phyloP scores from a whole-genome alignment of 1,284 basidiomycete genomes.

The Pascua sp. region DNA sequence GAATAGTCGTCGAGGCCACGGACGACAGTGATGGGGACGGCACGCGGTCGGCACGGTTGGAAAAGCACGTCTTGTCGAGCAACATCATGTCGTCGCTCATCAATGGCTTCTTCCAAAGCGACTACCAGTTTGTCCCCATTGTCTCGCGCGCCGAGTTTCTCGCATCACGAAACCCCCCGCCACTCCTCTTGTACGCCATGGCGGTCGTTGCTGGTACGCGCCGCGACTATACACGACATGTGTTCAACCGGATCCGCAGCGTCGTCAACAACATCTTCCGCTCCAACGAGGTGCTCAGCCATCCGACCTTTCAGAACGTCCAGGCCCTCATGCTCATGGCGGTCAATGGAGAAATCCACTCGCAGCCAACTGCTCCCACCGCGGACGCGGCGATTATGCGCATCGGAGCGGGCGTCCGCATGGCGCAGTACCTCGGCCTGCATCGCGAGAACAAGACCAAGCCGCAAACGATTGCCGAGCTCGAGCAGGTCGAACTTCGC shows the following conservation, averaged over 20 bases:
- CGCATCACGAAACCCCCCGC: slow-evolving; percentile 50
- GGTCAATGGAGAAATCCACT: slow-evolving; percentile 51
- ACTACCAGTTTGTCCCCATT: slow-evolving; percentile 81
- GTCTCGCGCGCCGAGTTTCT: slow-evolving; percentile 84
- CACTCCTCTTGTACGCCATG: slow-evolving; percentile 78
- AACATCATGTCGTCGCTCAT: slow-evolving; percentile 75
- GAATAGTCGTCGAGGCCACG: slow-evolving; percentile 72
- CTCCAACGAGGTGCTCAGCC: slow-evolving; percentile 83
- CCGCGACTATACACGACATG: slow-evolving; percentile 72
- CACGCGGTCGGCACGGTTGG: slow-evolving; percentile 17
- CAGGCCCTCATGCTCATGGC: slow-evolving; percentile 69
- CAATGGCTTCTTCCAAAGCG: slow-evolving; percentile 84
- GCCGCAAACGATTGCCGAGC: slow-evolving; percentile 34
- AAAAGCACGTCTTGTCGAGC: slow-evolving; percentile 54
- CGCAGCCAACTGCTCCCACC: slow-evolving; percentile 46
- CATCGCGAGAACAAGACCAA: slow-evolving; percentile 60
- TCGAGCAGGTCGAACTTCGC: slow-evolving; percentile 66
- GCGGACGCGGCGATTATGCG: slow-evolving; percentile 45
- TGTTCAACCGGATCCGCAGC: slow-evolving; percentile 78
- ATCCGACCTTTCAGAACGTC: slow-evolving; percentile 78
- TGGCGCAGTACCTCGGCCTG: slow-evolving; percentile 90
- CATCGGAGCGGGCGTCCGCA: slow-evolving; percentile 62
- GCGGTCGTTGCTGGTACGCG: slow-evolving; percentile 84
- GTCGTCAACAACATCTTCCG: slow-evolving; percentile 83
- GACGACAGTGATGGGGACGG: slow-evolving; percentile 27